Evolutionary conservation across 352 stramenopile species (phyloP), one percentile per base, ranked within the genome.

Genomic region (Globisporangium cylindrosporum): DNA sequence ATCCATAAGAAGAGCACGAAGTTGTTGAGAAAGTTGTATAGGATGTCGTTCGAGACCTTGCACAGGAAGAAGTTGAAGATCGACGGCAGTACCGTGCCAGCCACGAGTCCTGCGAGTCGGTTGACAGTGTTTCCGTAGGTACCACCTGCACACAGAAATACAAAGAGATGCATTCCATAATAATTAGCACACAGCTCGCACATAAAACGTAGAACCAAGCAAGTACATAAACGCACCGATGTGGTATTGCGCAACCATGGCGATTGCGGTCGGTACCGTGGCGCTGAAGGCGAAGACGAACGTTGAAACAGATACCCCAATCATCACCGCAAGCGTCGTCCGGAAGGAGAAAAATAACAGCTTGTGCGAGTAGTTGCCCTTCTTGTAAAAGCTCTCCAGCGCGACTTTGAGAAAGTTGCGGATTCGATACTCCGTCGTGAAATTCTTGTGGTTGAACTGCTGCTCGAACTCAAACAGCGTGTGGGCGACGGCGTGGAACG

Each of bases 261-360:
- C 82, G 56, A 94, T 90, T 0, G 85, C 83, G 43, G 76, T 92
- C 1, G 87, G 83, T 0, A 77, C 78, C 3, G 80, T 92, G 4
- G 76, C 84, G 62, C 79, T 85, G 70, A 91, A 94, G 4, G 65
- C 80, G 58, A 92, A 94, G 18, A 92, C 75, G 58, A 91, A 93
- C 25, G 84, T 90, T 14, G 86, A 74, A 41, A 82, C 82, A 53
- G 78, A 89, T 56, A 89, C 70, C 34, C 78, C 78, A 8, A 91
- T 78, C 7, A 86, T 63, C 1, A 92, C 77, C 0, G 79, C 81
- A 20, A 90, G 34, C n/a, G 82, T 92, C 56, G 82, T 89, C 3
- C 84, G 81, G 22, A 88, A 75, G 7, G 81, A 81, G 34, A 88
- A 90, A 29, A 91, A 75, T 18, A 90, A 62, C 18, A 85, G 56